phyloP scores from a whole-genome alignment of 2,329 filamentous ascomycete genomes.

The Aschersonia sp. region DNA sequence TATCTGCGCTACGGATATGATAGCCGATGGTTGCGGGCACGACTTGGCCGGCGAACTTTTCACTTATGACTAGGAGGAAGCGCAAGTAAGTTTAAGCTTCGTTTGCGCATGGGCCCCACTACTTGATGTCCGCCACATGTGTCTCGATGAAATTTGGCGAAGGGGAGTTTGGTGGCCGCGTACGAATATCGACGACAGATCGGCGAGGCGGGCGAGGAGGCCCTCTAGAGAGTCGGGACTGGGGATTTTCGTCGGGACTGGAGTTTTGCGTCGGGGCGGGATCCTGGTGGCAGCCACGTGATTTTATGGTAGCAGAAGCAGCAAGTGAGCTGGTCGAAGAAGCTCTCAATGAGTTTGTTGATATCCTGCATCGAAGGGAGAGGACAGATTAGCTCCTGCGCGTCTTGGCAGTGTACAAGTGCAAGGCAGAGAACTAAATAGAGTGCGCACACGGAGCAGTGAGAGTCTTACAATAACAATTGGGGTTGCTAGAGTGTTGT shows the following conservation, averaged over 20 bases:
- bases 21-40: not conserved
- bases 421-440: no score
- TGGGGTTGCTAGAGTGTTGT: conserved; percentile 15
- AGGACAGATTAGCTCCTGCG: conserved; percentile 2
- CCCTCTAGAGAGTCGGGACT: no score
- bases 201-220: conserved; percentile 5
- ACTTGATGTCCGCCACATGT: conserved; percentile 8
- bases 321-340: not conserved
- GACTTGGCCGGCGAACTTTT: conserved; percentile 5
- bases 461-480: conserved; percentile 17
- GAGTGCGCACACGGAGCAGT: not conserved
- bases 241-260: no score
- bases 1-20: not conserved
- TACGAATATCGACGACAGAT: conserved; percentile 15
- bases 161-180: conserved; percentile 3
- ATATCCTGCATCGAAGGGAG: conserved; percentile 2
- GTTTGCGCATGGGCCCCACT: conserved; percentile 22
- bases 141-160: conserved; percentile 5
- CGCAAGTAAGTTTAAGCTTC: conserved; percentile 18
- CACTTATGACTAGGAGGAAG: conserved; percentile 12
- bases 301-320: not conserved
- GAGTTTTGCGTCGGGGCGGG: no score
- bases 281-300: not conserved
- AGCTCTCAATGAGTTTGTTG: not conserved
- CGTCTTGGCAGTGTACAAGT: not conserved